Evolutionary conservation across 1,284 basidiomycete genomes (phyloP).

Genomic region (Puccinia novopanici): DNA sequence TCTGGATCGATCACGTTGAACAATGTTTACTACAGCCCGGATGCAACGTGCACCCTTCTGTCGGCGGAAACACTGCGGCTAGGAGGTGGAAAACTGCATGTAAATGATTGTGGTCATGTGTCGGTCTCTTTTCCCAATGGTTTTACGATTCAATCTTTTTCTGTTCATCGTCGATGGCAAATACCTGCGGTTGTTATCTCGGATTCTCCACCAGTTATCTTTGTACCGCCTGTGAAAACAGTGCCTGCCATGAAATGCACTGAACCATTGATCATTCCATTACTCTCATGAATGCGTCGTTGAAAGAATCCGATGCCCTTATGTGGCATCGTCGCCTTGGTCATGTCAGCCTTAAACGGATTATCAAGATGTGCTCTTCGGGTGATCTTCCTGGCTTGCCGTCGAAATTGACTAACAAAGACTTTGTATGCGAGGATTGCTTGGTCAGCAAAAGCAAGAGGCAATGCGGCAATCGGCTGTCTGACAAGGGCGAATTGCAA

Average conservation of each 20-base stretch:
- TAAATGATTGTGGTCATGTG: background rate
- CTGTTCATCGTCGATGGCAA: background rate
- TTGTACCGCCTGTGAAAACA: background rate
- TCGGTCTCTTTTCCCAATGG: background rate
- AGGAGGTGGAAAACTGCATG: background rate
- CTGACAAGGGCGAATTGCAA: background rate
- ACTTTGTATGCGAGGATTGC: constrained; percentile 36
- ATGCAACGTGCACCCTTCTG: background rate
- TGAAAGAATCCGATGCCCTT: background rate
- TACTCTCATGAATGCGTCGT: background rate
- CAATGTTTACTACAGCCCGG: too few relatives aligned
- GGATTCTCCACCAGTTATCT: background rate
- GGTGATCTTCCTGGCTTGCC: background rate
- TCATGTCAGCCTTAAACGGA: constrained; percentile 10
- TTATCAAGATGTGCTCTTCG: background rate
- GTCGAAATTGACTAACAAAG: background rate
- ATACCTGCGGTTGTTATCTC: background rate
- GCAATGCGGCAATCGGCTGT: background rate
- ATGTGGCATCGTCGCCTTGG: constrained; percentile 39
- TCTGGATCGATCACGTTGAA: background rate
- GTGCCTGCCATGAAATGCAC: too few relatives aligned
- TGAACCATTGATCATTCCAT: background rate
- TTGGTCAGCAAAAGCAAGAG: constrained; percentile 14
- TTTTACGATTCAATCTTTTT: background rate
- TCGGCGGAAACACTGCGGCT: background rate